Evolutionary conservation across 2,329 filamentous ascomycete genomes (phyloP).

Genomic region (Epichloe elymi): DNA sequence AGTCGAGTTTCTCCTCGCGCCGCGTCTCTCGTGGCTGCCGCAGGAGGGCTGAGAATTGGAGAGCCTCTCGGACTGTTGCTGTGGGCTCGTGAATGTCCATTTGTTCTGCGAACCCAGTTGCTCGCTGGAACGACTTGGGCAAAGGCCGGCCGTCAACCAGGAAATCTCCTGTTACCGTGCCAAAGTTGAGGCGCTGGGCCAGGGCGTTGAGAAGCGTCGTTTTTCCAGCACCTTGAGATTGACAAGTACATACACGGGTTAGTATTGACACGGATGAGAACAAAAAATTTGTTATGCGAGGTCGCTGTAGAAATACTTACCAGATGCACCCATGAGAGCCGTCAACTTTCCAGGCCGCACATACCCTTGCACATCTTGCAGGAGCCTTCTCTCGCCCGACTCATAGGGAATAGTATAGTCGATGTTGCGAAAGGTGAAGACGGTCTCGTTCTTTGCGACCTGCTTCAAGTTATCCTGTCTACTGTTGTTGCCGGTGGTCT

Average conservation of each 20-base stretch:
- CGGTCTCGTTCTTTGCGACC: constrained; percentile 47
- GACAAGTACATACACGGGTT: background rate
- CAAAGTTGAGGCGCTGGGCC: constrained; percentile 63
- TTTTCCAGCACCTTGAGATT: constrained; percentile 41
- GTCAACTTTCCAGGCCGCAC: constrained; percentile 72
- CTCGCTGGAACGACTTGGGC: constrained; percentile 65
- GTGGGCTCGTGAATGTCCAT: constrained; percentile 56
- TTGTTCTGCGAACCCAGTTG: constrained; percentile 57
- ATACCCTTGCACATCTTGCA: constrained; percentile 71
- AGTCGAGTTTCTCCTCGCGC: constrained; percentile 49
- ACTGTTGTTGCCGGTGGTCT: constrained; percentile 17
- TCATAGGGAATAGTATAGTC: constrained; percentile 42
- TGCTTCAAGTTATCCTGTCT: constrained; percentile 22
- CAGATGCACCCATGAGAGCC: constrained; percentile 56
- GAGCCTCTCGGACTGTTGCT: constrained; percentile 51
- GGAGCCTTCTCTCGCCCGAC: constrained; percentile 50
- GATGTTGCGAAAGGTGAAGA: constrained; percentile 40
- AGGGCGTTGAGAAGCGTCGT: constrained; percentile 63
- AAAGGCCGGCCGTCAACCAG: constrained; percentile 62
- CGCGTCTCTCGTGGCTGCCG: constrained; percentile 46
- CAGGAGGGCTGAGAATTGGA: constrained; percentile 52
- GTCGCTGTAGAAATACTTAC: constrained; percentile 9
- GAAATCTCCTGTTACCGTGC: constrained; percentile 64
- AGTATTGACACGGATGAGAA: background rate
- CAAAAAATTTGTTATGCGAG: too few species aligned